A percentile compares a stretch with the other conserved stretches of the same genome.
phyloP scores from a whole-genome alignment of 2,329 filamentous ascomycete species.

The Sordariomycetes sp. region DNA sequence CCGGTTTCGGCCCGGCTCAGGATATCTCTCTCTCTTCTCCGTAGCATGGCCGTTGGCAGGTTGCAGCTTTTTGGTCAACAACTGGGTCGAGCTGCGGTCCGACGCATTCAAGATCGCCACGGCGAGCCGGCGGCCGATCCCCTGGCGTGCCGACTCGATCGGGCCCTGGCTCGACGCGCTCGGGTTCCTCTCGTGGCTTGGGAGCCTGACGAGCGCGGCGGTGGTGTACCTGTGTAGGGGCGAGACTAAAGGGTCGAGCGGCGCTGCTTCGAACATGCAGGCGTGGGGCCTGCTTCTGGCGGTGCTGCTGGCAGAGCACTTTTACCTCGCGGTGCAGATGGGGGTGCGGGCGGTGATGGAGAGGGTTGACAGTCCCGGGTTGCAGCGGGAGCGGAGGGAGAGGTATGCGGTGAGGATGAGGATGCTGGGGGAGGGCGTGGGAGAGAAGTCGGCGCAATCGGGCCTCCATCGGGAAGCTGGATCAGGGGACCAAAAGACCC shows the following conservation, averaged over 20 bases:
- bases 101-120: conserved; percentile 92
- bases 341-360: conserved; percentile 61
- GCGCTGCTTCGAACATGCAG: conserved; percentile 59
- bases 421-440: conserved; percentile 60
- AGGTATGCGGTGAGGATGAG: conserved; percentile 71
- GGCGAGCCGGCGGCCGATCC: conserved; percentile 79
- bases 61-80: conserved; percentile 82
- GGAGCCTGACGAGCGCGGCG: conserved; percentile 76
- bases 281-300: conserved; percentile 73
- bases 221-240: conserved; percentile 78
- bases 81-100: conserved; percentile 89
- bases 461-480: conserved; percentile 55
- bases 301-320: conserved; percentile 79
- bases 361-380: conserved; percentile 75
- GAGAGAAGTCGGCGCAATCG: conserved; percentile 53
- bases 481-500: conserved; percentile 28
- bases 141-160: conserved; percentile 85
- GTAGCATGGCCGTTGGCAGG: conserved; percentile 92
- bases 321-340: conserved; percentile 71
- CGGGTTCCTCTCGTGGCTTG: conserved; percentile 87
- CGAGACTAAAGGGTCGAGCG: conserved; percentile 50
- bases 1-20: conserved; percentile 24
- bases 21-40: conserved; percentile 84
- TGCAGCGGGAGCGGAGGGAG: conserved; percentile 76
- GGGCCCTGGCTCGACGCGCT: conserved; percentile 84